These are phyloP conservation scores for Hericium erinaceus DNA, from an alignment of 768 basidiomycete species.

Conservation along the genomic window DNA sequence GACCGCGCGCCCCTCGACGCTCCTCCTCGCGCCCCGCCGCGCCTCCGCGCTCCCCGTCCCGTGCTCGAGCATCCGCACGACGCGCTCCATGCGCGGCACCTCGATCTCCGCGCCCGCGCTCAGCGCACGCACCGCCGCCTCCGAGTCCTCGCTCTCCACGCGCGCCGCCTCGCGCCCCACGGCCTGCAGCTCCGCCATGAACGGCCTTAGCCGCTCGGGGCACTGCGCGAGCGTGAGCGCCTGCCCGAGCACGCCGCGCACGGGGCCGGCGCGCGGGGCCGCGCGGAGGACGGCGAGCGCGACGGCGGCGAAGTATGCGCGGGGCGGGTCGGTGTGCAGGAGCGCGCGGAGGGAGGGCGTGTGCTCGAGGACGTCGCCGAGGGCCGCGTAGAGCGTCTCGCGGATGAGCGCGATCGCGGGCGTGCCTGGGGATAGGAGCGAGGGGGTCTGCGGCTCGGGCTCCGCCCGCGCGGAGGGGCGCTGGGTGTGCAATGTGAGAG, in stretches of 20 bases:
- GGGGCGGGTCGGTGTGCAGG: constrained; percentile 51
- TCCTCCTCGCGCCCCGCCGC: constrained; percentile 32
- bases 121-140: constrained; percentile 34
- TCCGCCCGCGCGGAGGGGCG: constrained; percentile 6
- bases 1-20: constrained; percentile 55
- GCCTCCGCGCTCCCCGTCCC: constrained; percentile 42
- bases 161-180: constrained; percentile 43
- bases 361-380: constrained; percentile 58
- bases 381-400: constrained; percentile 77
- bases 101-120: constrained; percentile 28
- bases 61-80: constrained; percentile 44
- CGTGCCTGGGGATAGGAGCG: constrained; percentile 28
- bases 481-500: constrained; percentile 20
- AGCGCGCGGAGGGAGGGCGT: constrained; percentile 44
- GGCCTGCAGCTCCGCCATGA: constrained; percentile 54
- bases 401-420: constrained; percentile 73
- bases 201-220: constrained; percentile 51
- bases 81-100: constrained; percentile 45
- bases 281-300: constrained; percentile 66
- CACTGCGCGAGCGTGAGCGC: constrained; percentile 51
- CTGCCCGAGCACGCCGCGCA: constrained; percentile 46
- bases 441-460: constrained; percentile 17
- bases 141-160: constrained; percentile 47
- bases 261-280: constrained; percentile 39
- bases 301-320: constrained; percentile 76